Evolutionary conservation across 208 protist species (phyloP), one percentile per base, ranked within the genome.

Genomic region (Acanthamoeba healyi): DNA sequence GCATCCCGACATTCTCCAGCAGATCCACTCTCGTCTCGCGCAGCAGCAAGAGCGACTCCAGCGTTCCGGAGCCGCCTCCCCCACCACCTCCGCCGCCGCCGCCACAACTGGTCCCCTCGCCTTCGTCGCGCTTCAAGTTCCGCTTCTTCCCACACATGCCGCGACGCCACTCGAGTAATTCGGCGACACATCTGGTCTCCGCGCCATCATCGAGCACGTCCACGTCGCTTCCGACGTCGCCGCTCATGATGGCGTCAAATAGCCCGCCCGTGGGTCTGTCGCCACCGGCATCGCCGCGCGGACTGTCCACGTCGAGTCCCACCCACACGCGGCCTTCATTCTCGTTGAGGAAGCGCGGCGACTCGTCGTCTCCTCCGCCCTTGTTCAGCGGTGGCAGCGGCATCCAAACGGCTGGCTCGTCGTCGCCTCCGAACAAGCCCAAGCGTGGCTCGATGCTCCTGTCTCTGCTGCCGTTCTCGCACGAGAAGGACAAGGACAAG

Each of bases 391-490:
- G 44, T 42, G 29, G 74, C 26, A 36, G 44, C 38, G 74, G 42
- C 44, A 29, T 84, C n/a, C 74, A 56, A 24, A 2, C 3, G 5
- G 10, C 17, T 17, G 6, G 36, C 32, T 49, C 40, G 26, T 2
- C 9, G 2, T 84, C 74, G 42, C 44, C 74, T 1, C 74, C 74
- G 26, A 17, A n/a, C 42, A 84, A 84, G 74, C 42, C 44, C 42
- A 84, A 84, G 74, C 74, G 74, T 3, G 74, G 74, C n/a, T 84
- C 74, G 26, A 84, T 84, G 74, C 74, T 84, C 2, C 74, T 84
- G 1, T 84, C 74, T 22, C 74, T 84, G n/a, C 38, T 84, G 38
- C 74, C 74, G 40, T 84, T 84, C 74, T 29, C 74, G 42, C 36
- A 56, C 44, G 74, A 84, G 10, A 49, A 36, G 40, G 74, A 84